phyloP scores from a whole-genome alignment of 139 green algal species.

The Diplosphaera chodatii region DNA sequence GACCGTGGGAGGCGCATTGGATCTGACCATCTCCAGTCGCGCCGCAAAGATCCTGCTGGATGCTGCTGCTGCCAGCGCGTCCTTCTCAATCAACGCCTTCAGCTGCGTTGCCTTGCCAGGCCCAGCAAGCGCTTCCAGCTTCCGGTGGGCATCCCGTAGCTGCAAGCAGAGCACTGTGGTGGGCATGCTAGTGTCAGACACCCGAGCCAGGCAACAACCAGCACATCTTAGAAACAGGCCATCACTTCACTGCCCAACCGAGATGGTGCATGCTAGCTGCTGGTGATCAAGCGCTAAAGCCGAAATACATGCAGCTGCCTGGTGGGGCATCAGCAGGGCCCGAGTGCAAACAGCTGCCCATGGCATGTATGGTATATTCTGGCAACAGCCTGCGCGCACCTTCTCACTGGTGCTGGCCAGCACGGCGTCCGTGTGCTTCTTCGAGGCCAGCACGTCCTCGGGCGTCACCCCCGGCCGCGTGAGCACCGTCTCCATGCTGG shows the following conservation, averaged over 20 bases:
- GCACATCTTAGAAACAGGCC: too few relatives aligned
- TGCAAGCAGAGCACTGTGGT: neutral
- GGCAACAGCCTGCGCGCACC: too few relatives aligned
- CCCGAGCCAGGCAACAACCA: too few relatives aligned
- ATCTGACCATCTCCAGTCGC: neutral
- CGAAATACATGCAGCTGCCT: too few relatives aligned
- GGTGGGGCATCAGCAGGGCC: too few relatives aligned
- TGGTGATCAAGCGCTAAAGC: too few relatives aligned
- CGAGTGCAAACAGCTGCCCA: too few relatives aligned
- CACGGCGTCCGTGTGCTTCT: neutral
- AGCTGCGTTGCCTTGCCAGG: neutral
- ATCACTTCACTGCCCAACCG: too few relatives aligned
- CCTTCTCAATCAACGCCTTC: neutral
- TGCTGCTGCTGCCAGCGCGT: neutral
- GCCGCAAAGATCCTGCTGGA: neutral
- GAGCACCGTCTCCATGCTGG: neutral
- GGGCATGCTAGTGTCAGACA: too few relatives aligned
- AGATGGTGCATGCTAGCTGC: too few relatives aligned
- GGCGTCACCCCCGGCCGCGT: neutral
- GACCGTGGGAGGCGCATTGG: neutral
- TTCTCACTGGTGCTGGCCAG: neutral
- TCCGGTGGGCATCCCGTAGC: neutral
- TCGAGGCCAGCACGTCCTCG: neutral
- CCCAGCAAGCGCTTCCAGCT: neutral
- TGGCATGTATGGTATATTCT: too few relatives aligned